Evolutionary conservation across 2,329 filamentous ascomycete genomes (phyloP).

Genomic region (Colletotrichum sp.): DNA sequence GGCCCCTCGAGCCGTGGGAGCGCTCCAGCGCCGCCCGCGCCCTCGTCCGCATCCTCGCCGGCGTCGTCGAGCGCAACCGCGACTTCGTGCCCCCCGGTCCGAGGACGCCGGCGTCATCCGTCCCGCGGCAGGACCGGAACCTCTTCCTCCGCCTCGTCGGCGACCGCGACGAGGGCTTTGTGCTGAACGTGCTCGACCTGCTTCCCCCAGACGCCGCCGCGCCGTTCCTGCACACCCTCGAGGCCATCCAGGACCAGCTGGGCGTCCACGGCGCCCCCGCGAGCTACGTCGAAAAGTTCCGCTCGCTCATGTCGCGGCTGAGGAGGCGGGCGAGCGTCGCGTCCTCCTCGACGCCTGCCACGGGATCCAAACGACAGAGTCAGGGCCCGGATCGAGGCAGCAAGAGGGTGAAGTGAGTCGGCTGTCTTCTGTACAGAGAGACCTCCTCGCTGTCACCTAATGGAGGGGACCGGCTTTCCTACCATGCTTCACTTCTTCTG

Average conservation of each 20-base stretch:
- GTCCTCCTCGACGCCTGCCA: constrained; percentile 9
- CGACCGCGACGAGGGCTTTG: constrained; percentile 46
- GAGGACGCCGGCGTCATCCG: not conserved
- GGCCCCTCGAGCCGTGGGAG: constrained; percentile 41
- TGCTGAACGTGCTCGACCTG: constrained; percentile 46
- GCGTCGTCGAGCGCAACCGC: constrained; percentile 45
- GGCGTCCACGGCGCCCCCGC: constrained; percentile 36
- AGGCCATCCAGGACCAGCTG: constrained; percentile 36
- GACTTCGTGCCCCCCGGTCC: constrained; percentile 37
- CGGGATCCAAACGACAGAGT: constrained; percentile 36
- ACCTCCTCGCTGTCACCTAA: not conserved
- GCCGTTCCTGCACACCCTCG: constrained; percentile 45
- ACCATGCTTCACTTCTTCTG: not conserved
- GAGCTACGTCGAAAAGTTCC: constrained; percentile 40
- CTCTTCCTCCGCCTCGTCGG: constrained; percentile 55
- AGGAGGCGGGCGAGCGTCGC: constrained; percentile 26
- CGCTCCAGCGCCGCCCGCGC: constrained; percentile 50
- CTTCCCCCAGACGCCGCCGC: constrained; percentile 49
- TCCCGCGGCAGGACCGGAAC: constrained; percentile 40
- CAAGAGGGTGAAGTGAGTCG: constrained; percentile 39
- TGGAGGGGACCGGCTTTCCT: not conserved
- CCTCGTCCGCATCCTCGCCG: constrained; percentile 52
- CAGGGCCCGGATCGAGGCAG: constrained; percentile 29
- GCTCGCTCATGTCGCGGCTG: constrained; percentile 34
- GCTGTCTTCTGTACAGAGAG: not conserved